These are phyloP conservation scores for Aspergillus incahuasiensis DNA, from an alignment of 495 filamentous ascomycete genomes.

Conservation along the genomic window DNA sequence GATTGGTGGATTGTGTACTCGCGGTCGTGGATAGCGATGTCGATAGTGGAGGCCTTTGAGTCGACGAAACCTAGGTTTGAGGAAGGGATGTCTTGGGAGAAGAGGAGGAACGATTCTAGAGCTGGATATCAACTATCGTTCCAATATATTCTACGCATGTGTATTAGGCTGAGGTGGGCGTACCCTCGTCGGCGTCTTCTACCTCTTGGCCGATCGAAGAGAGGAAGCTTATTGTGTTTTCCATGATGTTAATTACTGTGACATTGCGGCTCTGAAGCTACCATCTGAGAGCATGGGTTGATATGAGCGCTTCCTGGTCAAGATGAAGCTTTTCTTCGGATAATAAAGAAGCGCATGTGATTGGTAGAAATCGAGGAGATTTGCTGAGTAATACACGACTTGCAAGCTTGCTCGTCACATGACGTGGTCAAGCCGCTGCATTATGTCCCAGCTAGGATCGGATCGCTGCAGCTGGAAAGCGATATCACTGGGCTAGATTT, in stretches of 20 bases:
- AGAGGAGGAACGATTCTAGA: constrained; percentile 80
- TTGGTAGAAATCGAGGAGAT: not conserved
- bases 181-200: constrained; percentile 58
- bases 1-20: constrained; percentile 84
- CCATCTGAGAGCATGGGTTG: no score
- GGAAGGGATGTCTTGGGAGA: constrained; percentile 68
- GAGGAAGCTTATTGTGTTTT: constrained; percentile 13
- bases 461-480: no score
- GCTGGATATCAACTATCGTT: not conserved
- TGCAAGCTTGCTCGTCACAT: not conserved
- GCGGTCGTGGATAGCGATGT: constrained; percentile 61
- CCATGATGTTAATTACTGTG: constrained; percentile 6
- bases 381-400: not conserved
- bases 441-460: no score
- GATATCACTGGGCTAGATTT: no score
- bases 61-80: constrained; percentile 84
- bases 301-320: no score
- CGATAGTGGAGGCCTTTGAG: constrained; percentile 56
- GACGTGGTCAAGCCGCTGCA: not conserved
- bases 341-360: not conserved
- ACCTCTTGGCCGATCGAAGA: constrained; percentile 17
- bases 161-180: constrained; percentile 21
- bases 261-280: not conserved
- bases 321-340: not conserved
- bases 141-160: not conserved